Percentiles rank a stretch among this genome's conserved stretches.
Conservation (phyloP, 1,284 basidiomycete species). For the Apiotrichum sp. region DNA sequence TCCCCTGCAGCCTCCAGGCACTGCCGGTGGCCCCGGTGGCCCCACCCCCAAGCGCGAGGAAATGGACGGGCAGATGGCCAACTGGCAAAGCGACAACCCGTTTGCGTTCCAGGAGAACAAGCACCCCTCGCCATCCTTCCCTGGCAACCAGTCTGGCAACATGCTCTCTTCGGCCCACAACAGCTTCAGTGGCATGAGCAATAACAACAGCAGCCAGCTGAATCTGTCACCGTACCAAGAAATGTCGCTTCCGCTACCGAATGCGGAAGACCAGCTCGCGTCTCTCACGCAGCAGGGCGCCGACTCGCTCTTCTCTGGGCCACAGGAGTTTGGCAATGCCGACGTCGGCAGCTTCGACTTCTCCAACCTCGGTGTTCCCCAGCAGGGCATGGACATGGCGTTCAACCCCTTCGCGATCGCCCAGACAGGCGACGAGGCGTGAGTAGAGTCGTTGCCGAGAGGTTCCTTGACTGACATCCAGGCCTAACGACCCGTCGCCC, state of each 20-base stretch:
- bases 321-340: constrained; percentile 26
- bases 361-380: constrained; percentile 27
- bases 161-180: constrained; percentile 8
- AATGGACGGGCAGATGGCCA: neutral
- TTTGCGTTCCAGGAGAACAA: constrained; percentile 16
- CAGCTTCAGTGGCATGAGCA: neutral
- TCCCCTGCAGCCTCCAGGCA: constrained; percentile 38
- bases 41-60: neutral
- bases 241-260: constrained; percentile 10
- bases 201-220: neutral
- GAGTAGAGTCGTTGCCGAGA: constrained; percentile 11
- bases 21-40: no score
- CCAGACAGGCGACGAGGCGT: constrained; percentile 40
- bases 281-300: constrained; percentile 3
- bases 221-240: constrained; percentile 17
- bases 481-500: constrained; percentile 13
- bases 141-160: neutral
- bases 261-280: constrained; percentile 4
- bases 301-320: neutral
- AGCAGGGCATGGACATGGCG: constrained; percentile 17
- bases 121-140: constrained; percentile 8
- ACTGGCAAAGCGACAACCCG: constrained; percentile 9
- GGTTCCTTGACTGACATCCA: constrained; percentile 7
- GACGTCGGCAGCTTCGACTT: constrained; percentile 39
- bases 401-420: constrained; percentile 47